Base-by-base conservation (phyloP, 2,329 filamentous ascomycete genomes). In the Xylariaceae sp. region DNA sequence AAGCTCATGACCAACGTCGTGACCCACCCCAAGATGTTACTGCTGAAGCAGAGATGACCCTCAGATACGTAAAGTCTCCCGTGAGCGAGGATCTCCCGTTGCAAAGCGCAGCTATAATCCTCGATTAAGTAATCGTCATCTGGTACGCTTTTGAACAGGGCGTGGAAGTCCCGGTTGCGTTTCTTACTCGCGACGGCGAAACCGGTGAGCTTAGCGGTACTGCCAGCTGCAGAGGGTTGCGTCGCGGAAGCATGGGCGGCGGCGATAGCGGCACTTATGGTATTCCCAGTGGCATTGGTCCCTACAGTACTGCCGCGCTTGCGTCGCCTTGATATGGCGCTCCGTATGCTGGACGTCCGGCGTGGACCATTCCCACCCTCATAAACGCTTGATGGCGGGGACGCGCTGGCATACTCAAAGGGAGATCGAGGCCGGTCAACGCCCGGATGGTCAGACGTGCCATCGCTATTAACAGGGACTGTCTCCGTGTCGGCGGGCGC, bases 51-150 rank as follows among this genome's bases (percentile, higher is more conserved):
- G 32, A 98, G 79, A 59, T 98, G 90, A 9, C 90, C 89, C 65
- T 98, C 92, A 0, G 92, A 97, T 29, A 98, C 87, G 57, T 98
- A 98, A 11, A 98, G 74, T 28, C 92, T 78, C 5, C 92, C 92
- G 51, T 96, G 92, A 5, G 94, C 80, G 24, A 98, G 76, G 44
- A 98, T 98, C 59, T 98, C 94, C 50, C 89, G 81, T 62, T 98
- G 92, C 43, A 98, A 64, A 3, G 92, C 92, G 60, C 92, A 96
- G 61, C 92, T 96, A 62, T 97, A 98, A 61, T 98, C 92, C 59
- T 98, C 92, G 50, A 98, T 97, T 17, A 98, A 73, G 58, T 95
- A 96, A 62, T 98, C 92, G 55, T 98, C 92, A 50, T 97, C 90
- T 1, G 94, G 92, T 1, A 98, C 92, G 59, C 89, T 97, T 63